Percentiles rank a stretch among this genome's conserved stretches.
Evolutionary conservation across 2,329 filamentous ascomycete species (phyloP).

Genomic region (Tolypocladium tundrense): DNA sequence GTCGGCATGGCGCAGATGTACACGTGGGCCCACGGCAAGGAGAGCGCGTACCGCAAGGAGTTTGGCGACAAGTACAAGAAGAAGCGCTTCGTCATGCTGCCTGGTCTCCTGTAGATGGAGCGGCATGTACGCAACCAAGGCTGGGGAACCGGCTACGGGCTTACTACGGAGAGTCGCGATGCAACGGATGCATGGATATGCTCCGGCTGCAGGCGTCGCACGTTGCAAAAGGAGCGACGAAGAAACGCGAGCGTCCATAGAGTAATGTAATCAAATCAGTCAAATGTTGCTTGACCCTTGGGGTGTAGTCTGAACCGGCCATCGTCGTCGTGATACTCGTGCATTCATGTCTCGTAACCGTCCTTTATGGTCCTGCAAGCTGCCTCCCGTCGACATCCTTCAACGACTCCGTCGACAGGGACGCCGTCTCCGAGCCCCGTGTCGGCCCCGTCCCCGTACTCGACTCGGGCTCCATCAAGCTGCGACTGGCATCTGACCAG

Average conservation of each 20-base stretch:
- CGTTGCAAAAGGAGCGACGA: not conserved
- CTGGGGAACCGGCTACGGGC: not conserved
- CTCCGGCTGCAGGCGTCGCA: not conserved
- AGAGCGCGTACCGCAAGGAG: slow-evolving; percentile 78
- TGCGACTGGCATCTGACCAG: slow-evolving; percentile 27
- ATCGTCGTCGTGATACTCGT: not conserved
- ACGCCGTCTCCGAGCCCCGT: slow-evolving; percentile 28
- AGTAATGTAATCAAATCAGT: not conserved
- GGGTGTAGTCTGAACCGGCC: not conserved
- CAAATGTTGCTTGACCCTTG: not conserved
- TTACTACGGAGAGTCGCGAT: not conserved
- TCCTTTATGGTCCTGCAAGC: not conserved
- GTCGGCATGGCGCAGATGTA: slow-evolving; percentile 73
- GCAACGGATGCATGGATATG: not conserved
- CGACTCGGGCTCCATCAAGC: slow-evolving; percentile 25
- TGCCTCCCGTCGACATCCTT: slow-evolving; percentile 3
- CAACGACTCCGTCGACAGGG: slow-evolving; percentile 21
- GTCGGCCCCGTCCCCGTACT: slow-evolving; percentile 21
- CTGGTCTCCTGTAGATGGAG: slow-evolving; percentile 56
- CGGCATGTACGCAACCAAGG: not conserved
- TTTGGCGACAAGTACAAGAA: slow-evolving; percentile 92
- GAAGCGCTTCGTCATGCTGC: slow-evolving; percentile 78
- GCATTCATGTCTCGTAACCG: not conserved
- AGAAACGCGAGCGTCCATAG: too few relatives aligned
- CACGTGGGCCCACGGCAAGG: slow-evolving; percentile 84